Evolutionary conservation across 257 asterid species (phyloP), one percentile per base, ranked within the genome.

Genomic region (Ilex asprella): DNA sequence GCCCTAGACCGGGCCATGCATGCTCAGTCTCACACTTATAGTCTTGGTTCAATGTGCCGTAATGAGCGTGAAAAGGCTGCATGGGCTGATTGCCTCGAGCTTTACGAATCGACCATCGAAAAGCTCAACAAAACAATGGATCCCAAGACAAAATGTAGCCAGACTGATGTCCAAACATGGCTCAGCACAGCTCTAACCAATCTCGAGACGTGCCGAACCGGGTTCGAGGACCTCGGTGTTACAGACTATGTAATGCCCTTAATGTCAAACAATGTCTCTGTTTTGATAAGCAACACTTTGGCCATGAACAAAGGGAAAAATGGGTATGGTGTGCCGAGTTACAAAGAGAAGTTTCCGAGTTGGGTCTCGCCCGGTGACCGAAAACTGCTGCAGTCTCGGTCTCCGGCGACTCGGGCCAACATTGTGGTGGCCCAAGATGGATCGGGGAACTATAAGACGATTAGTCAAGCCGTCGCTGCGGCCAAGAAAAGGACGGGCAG

Each of bases 41-140:
- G 70, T 4, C 83, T 89, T 31, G 96, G 94, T 6, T 27, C 82
- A 6, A 85, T 76, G 44, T 89, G 93, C 16, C 81, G 89, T 0
- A 72, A 70, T 30, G 30, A 56, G 3, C 73, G 60, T 0, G 96
- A 93, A 70, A 85, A 78, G 66, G 86, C 86, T 9, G 97, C 97
- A 15, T 93, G 96, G 97, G 65, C 78, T 5, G 97, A 93, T 65
- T 93, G 99, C 67, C 21, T 93, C 27, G 84, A 81, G 75, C 76
- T 93, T 0, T 85, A 93, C 55, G 84, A 81, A 47, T 10, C 63
- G 29, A 70, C 86, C 10, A 66, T 85, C 11, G 72, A 16, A 0
- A 72, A 55, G 3, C 63, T 93, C 71, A 84, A 84, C 81, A 71
- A 53, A 2, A 85, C 41, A 35, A 8, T 35, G 5, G 41, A 81